These are phyloP conservation scores for Berkeleyomyces rouxiae DNA, from an alignment of 2,329 filamentous ascomycete species.

Conservation along the genomic window DNA sequence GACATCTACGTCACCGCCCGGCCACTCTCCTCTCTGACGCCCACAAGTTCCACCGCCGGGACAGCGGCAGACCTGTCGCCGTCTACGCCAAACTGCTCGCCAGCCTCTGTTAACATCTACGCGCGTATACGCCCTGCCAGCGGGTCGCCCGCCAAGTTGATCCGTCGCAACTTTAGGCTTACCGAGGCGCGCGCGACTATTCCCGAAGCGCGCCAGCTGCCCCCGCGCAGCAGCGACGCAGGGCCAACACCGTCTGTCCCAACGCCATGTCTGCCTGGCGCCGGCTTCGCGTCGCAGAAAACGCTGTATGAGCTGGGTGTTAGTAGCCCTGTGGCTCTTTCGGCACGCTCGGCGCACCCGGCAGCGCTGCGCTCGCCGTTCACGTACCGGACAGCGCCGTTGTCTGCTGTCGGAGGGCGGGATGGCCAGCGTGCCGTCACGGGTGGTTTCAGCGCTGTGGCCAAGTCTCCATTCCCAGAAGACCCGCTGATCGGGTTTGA, in stretches of 20 bases:
- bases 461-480: slow-evolving; percentile 6
- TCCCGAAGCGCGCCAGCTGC: slow-evolving; percentile 17
- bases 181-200: slow-evolving; percentile 30
- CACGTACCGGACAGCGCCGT: background rate
- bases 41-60: background rate
- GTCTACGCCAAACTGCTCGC: background rate
- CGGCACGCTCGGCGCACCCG: background rate
- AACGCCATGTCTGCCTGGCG: background rate
- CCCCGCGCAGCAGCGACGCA: background rate
- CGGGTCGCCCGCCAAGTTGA: slow-evolving; percentile 27
- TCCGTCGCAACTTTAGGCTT: slow-evolving; percentile 35
- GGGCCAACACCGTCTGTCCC: background rate
- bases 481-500: slow-evolving; percentile 11
- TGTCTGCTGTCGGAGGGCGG: background rate
- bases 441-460: background rate
- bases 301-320: slow-evolving; percentile 7
- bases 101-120: slow-evolving; percentile 19
- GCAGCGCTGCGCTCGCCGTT: slow-evolving; percentile 1
- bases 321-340: background rate
- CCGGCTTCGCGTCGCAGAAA: background rate
- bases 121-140: slow-evolving; percentile 28
- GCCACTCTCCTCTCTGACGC: background rate
- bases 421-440: background rate
- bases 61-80: background rate
- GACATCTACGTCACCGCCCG: slow-evolving; percentile 10